Evolutionary conservation across 208 protist species (phyloP).

Genomic region (Porcisia hertigi): DNA sequence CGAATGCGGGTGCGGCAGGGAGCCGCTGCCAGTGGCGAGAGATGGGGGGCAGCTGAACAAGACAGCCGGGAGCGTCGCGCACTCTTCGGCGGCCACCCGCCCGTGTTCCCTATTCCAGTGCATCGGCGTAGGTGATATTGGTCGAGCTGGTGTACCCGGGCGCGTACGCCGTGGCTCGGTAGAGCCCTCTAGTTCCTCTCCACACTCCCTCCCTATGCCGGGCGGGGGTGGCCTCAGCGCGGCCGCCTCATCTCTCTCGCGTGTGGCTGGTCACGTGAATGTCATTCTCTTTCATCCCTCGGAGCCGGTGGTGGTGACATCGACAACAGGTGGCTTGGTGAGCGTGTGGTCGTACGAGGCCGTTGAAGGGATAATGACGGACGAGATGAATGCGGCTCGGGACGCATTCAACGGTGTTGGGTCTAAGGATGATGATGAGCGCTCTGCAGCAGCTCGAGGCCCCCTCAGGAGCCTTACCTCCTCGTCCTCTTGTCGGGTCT

Average conservation of each 20-base stretch:
- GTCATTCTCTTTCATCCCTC: conserved; percentile 63
- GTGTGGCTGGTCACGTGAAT: conserved; percentile 18
- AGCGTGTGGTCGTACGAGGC: conserved; percentile 61
- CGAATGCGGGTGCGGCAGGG: neutral
- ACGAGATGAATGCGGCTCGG: neutral
- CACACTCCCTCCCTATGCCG: neutral
- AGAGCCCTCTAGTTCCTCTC: neutral
- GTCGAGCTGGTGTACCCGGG: conserved; percentile 11
- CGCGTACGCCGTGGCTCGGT: conserved; percentile 13
- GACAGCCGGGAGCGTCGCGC: conserved; percentile 2
- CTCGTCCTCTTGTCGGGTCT: neutral
- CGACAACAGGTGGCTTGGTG: conserved; percentile 55
- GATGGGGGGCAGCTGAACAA: conserved; percentile 4
- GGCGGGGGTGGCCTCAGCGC: neutral
- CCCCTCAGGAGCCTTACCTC: neutral
- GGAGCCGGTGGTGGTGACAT: conserved; percentile 49
- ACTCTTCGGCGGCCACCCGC: neutral
- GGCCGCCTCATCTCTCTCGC: conserved; percentile 6
- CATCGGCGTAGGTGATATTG: conserved; percentile 28
- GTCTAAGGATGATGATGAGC: neutral
- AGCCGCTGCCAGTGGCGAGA: neutral
- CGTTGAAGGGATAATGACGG: neutral
- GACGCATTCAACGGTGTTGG: neutral
- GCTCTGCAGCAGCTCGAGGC: conserved; percentile 3
- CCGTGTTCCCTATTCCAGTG: conserved; percentile 18